Conservation (phyloP, 1,284 basidiomycete genomes). For the Trametes polyzona region DNA sequence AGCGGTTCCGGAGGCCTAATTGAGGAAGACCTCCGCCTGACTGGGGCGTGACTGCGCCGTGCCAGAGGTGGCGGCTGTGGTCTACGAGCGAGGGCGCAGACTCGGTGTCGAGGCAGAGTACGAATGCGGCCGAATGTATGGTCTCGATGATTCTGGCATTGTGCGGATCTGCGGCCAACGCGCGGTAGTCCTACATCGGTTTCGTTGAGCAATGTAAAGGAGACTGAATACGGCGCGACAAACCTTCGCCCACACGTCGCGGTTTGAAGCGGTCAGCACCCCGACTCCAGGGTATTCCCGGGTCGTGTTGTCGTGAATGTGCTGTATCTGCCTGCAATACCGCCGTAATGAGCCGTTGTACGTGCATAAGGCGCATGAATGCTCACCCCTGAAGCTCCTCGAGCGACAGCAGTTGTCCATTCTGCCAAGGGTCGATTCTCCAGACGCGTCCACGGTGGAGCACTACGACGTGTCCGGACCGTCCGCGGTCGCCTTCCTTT, state of each 20-base stretch:
- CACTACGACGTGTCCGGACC: constrained; percentile 76
- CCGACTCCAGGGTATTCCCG: constrained; percentile 76
- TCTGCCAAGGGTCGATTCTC: constrained; percentile 65
- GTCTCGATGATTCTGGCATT: constrained; percentile 70
- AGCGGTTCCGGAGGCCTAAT: constrained; percentile 68
- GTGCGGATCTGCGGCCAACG: constrained; percentile 54
- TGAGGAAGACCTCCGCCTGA: constrained; percentile 22
- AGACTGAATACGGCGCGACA: constrained; percentile 6
- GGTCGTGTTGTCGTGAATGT: constrained; percentile 70
- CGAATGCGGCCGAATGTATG: constrained; percentile 84
- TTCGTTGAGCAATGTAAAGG: not conserved
- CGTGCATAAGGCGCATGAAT: not conserved
- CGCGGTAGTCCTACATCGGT: constrained; percentile 59
- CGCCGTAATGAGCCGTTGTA: not conserved
- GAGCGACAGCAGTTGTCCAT: constrained; percentile 68
- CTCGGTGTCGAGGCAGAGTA: constrained; percentile 77
- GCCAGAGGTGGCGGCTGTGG: constrained; percentile 74
- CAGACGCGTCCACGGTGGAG: constrained; percentile 80
- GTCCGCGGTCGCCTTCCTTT: constrained; percentile 63
- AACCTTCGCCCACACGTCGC: constrained; percentile 86
- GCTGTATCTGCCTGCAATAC: constrained; percentile 65
- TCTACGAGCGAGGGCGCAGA: constrained; percentile 56
- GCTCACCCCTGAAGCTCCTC: constrained; percentile 68
- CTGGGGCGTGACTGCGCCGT: constrained; percentile 50
- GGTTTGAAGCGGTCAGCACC: constrained; percentile 74